A percentile compares a stretch with the other conserved stretches of the same genome.
phyloP scores from a whole-genome alignment of 192 early-diverging fungal genomes.

The Physocladia obscura region DNA sequence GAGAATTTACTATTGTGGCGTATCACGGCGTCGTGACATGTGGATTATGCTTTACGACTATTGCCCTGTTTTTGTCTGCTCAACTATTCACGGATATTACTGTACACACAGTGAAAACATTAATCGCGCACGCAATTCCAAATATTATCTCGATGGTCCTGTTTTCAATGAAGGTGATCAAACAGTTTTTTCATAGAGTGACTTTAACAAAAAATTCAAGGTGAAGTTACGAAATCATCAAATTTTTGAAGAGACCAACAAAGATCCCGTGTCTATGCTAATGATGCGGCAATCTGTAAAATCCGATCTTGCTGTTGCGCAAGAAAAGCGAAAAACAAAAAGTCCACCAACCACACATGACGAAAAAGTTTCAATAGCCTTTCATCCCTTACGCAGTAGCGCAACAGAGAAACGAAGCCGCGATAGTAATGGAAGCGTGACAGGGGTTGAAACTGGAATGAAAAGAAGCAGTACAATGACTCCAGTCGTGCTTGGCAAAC shows the following conservation, averaged over 20 bases:
- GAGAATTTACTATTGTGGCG: slow-evolving; percentile 7
- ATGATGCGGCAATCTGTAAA: not conserved
- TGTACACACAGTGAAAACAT: not conserved
- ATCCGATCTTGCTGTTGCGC: not conserved
- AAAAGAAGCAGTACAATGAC: too few species aligned
- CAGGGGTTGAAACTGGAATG: too few species aligned
- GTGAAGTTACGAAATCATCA: not conserved
- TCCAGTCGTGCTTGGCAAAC: too few species aligned
- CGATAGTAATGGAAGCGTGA: too few species aligned
- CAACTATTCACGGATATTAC: not conserved
- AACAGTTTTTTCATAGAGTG: not conserved
- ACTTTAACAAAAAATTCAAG: not conserved
- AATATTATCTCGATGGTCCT: slow-evolving; percentile 14
- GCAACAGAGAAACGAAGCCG: too few species aligned
- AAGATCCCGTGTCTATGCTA: not conserved
- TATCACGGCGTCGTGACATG: not conserved
- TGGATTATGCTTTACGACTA: not conserved
- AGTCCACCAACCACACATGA: not conserved
- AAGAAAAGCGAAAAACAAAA: too few species aligned
- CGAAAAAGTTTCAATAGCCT: not conserved
- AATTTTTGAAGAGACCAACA: not conserved
- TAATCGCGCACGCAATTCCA: not conserved
- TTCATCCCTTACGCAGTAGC: not conserved
- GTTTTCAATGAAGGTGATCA: slow-evolving; percentile 25
- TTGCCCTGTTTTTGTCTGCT: not conserved